Conservation (phyloP, 495 filamentous ascomycete genomes). For the Patellaria atrata region DNA sequence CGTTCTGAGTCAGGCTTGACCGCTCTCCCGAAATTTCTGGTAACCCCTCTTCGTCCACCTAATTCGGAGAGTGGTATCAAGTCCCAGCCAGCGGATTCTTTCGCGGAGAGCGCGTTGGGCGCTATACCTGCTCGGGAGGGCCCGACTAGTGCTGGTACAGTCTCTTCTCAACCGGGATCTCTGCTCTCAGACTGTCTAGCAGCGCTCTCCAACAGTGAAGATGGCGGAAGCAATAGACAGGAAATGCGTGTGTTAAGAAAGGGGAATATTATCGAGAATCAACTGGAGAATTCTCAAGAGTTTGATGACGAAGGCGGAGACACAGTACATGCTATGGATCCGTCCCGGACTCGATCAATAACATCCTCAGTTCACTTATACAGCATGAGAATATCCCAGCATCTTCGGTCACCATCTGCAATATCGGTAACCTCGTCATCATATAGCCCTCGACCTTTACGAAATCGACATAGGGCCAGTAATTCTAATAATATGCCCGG, state of each 20-base stretch:
- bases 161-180: no score
- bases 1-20: no score
- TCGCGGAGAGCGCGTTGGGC: no score
- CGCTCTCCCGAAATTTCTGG: no score
- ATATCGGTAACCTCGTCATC: constrained; percentile 10
- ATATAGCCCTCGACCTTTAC: constrained; percentile 2
- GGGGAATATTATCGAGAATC: background rate
- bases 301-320: background rate
- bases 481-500: constrained; percentile 1
- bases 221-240: background rate
- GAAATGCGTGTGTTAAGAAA: background rate
- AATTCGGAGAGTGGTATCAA: no score
- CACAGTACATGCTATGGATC: background rate
- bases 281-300: background rate
- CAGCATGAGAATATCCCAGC: constrained; percentile 21
- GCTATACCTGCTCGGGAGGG: no score
- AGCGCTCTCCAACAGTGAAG: no score
- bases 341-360: constrained; percentile 1
- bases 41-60: no score
- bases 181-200: no score
- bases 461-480: constrained; percentile 2
- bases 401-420: constrained; percentile 18
- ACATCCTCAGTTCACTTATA: constrained; percentile 18
- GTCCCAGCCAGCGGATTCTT: no score
- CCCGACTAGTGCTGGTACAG: no score